Evolutionary conservation across 768 basidiomycete species (phyloP), one percentile per base, ranked within the genome.

Genomic region (Tricholomella constricta): DNA sequence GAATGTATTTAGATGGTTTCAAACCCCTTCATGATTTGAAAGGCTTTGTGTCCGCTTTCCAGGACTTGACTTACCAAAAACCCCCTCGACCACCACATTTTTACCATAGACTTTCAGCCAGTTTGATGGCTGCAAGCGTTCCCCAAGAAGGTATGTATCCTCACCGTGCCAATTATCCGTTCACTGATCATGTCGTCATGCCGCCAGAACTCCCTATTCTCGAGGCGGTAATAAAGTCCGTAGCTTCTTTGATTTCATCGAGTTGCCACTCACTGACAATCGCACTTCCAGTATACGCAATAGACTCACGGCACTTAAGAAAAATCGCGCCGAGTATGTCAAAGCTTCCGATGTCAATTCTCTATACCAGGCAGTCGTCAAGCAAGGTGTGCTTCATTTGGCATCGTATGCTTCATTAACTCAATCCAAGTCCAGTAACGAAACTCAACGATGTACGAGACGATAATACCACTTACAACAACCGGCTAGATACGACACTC

Each of bases 401-500:
- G 25, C 43, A 36, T 12, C 25, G n/a, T 44, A 17, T 27, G 32
- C 25, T 34, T 15, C 27, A 35, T 36, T 40, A 11, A 9, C 41
- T 35, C 20, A 41, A 42, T 50, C 34, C 20, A 6, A 27, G 35
- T 40, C 29, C 65, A 89, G 95, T 99, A 51, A 95, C 91, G 20
- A 91, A 82, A 65, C 77, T 99, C 44, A 98, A 97, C 71, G 88
- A 91, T 59, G 86, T 97, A 45, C 85, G 96, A 56, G 90, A 89
- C 64, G 88, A 88, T 59, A 81, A 76, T 56, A 81, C 82, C 19
- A 75, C 81, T 8, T 84, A 85, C 72, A 89, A 86, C 65, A 99
- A 98, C 70, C 80, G 97, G 45, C 79, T 99, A 40, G 97, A 99
- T 73, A 95, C 93, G 6, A 91, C 94, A 4, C 84, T 99, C 41